Conservation (phyloP, 108 stramenopile species). For the Nannochloropsis oceanica region DNA sequence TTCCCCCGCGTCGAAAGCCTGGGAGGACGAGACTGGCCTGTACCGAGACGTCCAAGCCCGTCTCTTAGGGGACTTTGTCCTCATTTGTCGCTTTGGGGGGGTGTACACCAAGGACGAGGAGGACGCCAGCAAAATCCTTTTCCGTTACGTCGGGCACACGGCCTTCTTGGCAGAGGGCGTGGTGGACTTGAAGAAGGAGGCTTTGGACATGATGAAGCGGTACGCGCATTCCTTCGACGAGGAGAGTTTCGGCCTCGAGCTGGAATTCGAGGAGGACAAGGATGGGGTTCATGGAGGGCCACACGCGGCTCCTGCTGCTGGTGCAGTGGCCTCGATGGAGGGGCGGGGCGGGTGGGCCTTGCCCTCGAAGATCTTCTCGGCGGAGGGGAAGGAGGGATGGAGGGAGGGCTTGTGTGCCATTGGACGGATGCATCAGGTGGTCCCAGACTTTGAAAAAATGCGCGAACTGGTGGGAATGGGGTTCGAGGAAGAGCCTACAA, state of each 20-base stretch:
- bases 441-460: background rate
- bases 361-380: background rate
- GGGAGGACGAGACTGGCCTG: constrained; percentile 66
- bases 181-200: constrained; percentile 32
- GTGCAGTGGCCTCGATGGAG: no score
- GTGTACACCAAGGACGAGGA: constrained; percentile 34
- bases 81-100: constrained; percentile 68
- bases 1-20: constrained; percentile 5
- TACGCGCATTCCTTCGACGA: constrained; percentile 53
- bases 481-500: background rate
- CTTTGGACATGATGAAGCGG: constrained; percentile 61
- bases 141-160: background rate
- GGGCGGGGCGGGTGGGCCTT: background rate
- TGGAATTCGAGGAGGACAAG: constrained; percentile 42
- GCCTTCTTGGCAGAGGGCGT: constrained; percentile 38
- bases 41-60: constrained; percentile 42
- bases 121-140: constrained; percentile 26
- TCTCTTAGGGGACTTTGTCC: constrained; percentile 56
- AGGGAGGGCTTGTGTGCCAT: background rate
- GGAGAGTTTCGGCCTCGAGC: constrained; percentile 56
- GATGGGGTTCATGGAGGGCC: no score
- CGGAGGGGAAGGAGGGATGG: background rate
- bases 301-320: no score
- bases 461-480: background rate
- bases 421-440: background rate